Evolutionary conservation across 225 moss, liverwort and hornwort species (phyloP).

Genomic region (Asterella californica): DNA sequence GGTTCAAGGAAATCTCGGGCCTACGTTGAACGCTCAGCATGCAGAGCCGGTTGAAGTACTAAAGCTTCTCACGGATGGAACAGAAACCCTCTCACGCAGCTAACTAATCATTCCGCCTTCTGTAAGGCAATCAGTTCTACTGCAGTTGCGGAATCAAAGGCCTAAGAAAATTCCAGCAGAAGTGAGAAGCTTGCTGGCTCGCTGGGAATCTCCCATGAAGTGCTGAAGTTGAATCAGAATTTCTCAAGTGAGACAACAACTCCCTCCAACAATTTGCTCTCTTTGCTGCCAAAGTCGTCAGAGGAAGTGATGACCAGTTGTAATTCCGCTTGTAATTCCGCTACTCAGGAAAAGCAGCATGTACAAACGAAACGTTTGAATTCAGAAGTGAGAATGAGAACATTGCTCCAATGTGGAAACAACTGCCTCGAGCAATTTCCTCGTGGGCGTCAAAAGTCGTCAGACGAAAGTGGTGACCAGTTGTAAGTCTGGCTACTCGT

Average conservation of each 20-base stretch:
- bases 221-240: slow-evolving; percentile 40
- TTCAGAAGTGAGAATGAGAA: too few species aligned
- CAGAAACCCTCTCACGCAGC: background rate
- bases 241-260: too few species aligned
- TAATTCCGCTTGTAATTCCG: too few species aligned
- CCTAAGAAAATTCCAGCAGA: slow-evolving; percentile 4
- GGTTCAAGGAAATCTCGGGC: background rate
- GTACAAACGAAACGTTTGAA: too few species aligned
- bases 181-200: slow-evolving; percentile 22
- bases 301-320: too few species aligned
- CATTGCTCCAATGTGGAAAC: slow-evolving; percentile 39
- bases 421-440: slow-evolving; percentile 34
- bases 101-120: background rate
- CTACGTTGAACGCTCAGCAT: background rate
- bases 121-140: background rate
- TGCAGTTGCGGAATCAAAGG: background rate
- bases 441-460: slow-evolving; percentile 22
- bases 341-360: too few species aligned
- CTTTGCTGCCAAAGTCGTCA: too few species aligned
- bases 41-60: background rate
- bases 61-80: slow-evolving; percentile 1
- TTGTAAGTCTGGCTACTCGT: background rate
- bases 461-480: background rate
- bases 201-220: slow-evolving; percentile 37
- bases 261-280: too few species aligned